Evolutionary conservation across 805 yeast genomes (phyloP).

Genomic region (Candida rishiriensis): DNA sequence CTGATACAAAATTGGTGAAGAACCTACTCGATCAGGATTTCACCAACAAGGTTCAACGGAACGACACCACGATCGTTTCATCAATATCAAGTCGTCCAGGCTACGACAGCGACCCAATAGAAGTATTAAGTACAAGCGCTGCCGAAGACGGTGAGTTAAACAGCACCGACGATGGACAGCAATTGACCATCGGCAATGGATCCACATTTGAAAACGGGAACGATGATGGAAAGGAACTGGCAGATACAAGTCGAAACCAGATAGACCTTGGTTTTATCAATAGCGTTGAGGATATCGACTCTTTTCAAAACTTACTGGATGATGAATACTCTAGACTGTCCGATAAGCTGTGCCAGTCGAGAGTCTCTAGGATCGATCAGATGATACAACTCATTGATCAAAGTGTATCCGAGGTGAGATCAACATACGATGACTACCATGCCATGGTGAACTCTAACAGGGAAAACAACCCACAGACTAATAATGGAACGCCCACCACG

Average conservation of each 20-base stretch:
- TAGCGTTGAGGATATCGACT: constrained; percentile 14
- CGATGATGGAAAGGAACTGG: no score
- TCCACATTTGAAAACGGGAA: no score
- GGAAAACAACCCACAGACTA: no score
- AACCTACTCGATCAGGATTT: constrained; percentile 7
- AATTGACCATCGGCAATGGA: no score
- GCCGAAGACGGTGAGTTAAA: no score
- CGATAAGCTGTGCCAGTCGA: constrained; percentile 24
- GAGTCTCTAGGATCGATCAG: constrained; percentile 30
- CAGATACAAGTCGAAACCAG: no score
- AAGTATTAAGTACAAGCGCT: no score
- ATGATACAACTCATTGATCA: constrained; percentile 30
- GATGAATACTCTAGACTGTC: constrained; percentile 30
- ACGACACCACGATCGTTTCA: no score
- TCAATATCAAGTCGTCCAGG: no score
- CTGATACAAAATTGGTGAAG: not conserved
- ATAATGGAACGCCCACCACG: no score
- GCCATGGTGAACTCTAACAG: constrained; percentile 9
- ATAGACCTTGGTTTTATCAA: constrained; percentile 3
- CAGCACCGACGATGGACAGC: no score
- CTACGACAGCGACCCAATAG: no score
- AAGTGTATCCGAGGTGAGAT: constrained; percentile 20
- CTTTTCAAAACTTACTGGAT: constrained; percentile 21
- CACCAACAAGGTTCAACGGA: constrained; percentile 7
- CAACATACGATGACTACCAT: constrained; percentile 16